A percentile compares a stretch with the other conserved stretches of the same genome.
Evolutionary conservation across 2,329 filamentous ascomycete species (phyloP).

Genomic region (Diaporthe batatas): DNA sequence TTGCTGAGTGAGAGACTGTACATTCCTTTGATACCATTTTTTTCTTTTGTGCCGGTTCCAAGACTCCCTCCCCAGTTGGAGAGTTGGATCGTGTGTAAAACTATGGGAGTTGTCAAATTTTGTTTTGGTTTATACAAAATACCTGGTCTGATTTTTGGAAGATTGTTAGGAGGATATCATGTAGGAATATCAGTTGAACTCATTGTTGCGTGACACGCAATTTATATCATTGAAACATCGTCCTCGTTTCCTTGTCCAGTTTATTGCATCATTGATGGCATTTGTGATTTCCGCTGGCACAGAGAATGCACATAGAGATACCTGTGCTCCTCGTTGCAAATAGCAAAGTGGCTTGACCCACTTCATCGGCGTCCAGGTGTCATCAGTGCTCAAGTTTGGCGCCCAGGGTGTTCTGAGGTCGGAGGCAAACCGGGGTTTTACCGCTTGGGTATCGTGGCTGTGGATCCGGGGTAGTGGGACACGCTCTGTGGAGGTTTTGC

Average conservation of each 20-base stretch:
- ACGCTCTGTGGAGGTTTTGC: constrained; percentile 18
- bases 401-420: not conserved
- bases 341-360: too few species aligned
- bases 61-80: not conserved
- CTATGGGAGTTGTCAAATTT: not conserved
- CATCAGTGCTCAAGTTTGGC: too few species aligned
- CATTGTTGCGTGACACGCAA: not conserved
- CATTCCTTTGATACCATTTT: constrained; percentile 6
- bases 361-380: too few species aligned
- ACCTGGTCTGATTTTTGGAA: not conserved
- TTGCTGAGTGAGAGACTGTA: not conserved
- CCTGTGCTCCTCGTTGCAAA: not conserved
- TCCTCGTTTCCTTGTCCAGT: too few species aligned
- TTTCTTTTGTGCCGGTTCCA: constrained; percentile 36
- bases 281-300: too few species aligned
- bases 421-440: constrained; percentile 2
- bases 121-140: constrained; percentile 14
- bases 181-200: constrained; percentile 9
- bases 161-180: constrained; percentile 7
- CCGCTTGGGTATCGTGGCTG: not conserved
- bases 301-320: too few species aligned
- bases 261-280: too few species aligned
- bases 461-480: constrained; percentile 23
- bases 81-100: constrained; percentile 10
- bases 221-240: not conserved